These are phyloP conservation scores for Russula brevipes DNA, from an alignment of 768 basidiomycete genomes.

Conservation along the genomic window DNA sequence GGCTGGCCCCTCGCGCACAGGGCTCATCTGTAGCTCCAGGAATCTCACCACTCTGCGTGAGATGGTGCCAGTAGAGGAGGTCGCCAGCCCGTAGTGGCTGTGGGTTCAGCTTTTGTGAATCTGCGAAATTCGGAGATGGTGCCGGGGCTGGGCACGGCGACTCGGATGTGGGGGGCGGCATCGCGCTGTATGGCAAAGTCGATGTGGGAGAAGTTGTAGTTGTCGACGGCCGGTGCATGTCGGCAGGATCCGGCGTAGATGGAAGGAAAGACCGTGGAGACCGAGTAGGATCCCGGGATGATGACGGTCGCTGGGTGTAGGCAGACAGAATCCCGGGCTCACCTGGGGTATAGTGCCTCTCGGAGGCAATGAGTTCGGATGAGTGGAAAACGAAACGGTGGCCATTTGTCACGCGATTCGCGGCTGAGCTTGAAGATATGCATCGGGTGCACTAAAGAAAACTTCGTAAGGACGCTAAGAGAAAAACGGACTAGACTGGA, in stretches of 20 bases:
- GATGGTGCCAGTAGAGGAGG: slow-evolving; percentile 71
- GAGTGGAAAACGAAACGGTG: slow-evolving; percentile 87
- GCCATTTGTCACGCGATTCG: slow-evolving; percentile 72
- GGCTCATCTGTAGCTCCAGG: slow-evolving; percentile 60
- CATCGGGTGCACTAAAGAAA: slow-evolving; percentile 56
- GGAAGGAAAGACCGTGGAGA: slow-evolving; percentile 18
- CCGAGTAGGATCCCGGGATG: slow-evolving; percentile 12
- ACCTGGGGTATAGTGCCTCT: slow-evolving; percentile 56
- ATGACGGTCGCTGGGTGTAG: slow-evolving; percentile 19
- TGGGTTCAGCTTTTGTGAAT: slow-evolving; percentile 32
- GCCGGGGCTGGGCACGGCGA: slow-evolving; percentile 28
- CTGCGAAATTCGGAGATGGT: slow-evolving; percentile 29
- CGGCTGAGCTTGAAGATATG: slow-evolving; percentile 60
- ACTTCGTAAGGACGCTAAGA: slow-evolving; percentile 18
- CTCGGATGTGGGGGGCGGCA: slow-evolving; percentile 21
- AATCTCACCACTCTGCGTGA: slow-evolving; percentile 65
- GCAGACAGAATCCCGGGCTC: slow-evolving; percentile 45
- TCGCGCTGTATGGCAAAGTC: background rate
- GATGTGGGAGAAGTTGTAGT: slow-evolving; percentile 4
- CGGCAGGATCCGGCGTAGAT: slow-evolving; percentile 29
- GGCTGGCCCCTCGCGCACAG: slow-evolving; percentile 40
- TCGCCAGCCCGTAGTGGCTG: slow-evolving; percentile 51
- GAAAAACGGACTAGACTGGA: slow-evolving; percentile 4
- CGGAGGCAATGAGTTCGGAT: slow-evolving; percentile 54
- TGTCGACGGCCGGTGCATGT: slow-evolving; percentile 12